A percentile compares a stretch with the other conserved stretches of the same genome.
phyloP scores from a whole-genome alignment of 2,329 filamentous ascomycete species.

The Penicillium hordei region DNA sequence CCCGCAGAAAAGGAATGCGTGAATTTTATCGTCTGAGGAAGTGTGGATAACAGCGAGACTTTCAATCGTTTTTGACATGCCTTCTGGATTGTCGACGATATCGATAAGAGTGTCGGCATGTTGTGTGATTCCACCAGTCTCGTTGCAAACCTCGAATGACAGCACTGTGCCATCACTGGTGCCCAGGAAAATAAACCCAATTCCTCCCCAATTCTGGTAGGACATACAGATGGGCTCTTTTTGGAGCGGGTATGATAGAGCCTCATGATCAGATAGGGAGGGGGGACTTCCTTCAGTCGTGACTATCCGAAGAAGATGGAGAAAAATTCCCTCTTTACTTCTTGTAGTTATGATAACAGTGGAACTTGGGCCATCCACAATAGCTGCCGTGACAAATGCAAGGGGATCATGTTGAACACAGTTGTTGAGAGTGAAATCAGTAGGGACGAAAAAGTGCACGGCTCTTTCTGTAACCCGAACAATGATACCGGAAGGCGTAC shows the following conservation, averaged over 20 bases:
- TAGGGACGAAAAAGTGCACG: slow-evolving; percentile 33
- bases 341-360: slow-evolving; percentile 32
- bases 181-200: slow-evolving; percentile 40
- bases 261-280: slow-evolving; percentile 24
- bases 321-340: slow-evolving; percentile 24
- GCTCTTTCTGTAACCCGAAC: slow-evolving; percentile 46
- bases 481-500: slow-evolving; percentile 35
- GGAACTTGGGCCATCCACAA: slow-evolving; percentile 29
- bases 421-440: slow-evolving; percentile 21
- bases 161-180: slow-evolving; percentile 40
- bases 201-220: slow-evolving; percentile 30
- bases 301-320: slow-evolving; percentile 31
- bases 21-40: slow-evolving; percentile 8
- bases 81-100: slow-evolving; percentile 24
- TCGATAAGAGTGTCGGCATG: slow-evolving; percentile 28
- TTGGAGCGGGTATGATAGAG: slow-evolving; percentile 24
- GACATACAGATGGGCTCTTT: slow-evolving; percentile 41
- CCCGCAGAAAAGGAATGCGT: slow-evolving; percentile 44
- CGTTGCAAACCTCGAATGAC: slow-evolving; percentile 29
- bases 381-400: slow-evolving; percentile 31
- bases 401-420: slow-evolving; percentile 26
- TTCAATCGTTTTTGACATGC: slow-evolving; percentile 38
- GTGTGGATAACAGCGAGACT: slow-evolving; percentile 34
- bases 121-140: slow-evolving; percentile 18
- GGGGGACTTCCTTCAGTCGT: slow-evolving; percentile 15